phyloP scores from a whole-genome alignment of 345 rosid genomes.

The Bretschneidera sinensis region DNA sequence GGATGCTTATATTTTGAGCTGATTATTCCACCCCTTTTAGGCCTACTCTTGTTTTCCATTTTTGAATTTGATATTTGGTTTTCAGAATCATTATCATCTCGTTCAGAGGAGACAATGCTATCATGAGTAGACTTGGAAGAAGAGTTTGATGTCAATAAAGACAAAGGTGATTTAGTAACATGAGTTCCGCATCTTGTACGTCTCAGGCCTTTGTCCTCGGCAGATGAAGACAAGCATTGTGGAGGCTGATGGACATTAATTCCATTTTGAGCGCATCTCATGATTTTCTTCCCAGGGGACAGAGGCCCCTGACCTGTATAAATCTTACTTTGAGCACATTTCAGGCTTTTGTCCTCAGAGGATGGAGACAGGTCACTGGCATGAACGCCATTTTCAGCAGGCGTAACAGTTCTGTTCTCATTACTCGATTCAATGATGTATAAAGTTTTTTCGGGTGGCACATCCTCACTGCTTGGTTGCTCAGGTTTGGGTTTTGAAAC shows the following conservation, averaged over 20 bases:
- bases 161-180: neutral
- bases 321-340: constrained; percentile 17
- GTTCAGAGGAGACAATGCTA: too few relatives aligned
- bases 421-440: constrained; percentile 37
- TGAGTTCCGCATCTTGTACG: neutral
- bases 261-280: constrained; percentile 10
- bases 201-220: neutral
- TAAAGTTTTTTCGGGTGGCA: constrained; percentile 44
- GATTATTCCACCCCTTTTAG: constrained; percentile 25
- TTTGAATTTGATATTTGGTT: constrained; percentile 15
- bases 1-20: constrained; percentile 21
- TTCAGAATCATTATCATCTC: constrained; percentile 14
- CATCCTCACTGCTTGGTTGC: constrained; percentile 18
- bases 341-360: constrained; percentile 21
- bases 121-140: constrained; percentile 7
- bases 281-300: constrained; percentile 12
- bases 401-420: constrained; percentile 8
- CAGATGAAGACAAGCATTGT: constrained; percentile 12
- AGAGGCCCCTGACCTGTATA: constrained; percentile 8
- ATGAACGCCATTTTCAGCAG: constrained; percentile 8
- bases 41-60: constrained; percentile 18
- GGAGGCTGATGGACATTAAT: constrained; percentile 1
- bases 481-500: constrained; percentile 17
- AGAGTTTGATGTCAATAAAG: neutral
- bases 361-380: constrained; percentile 11